Evolutionary conservation across 768 basidiomycete genomes (phyloP).

Genomic region (Boletus sp.): DNA sequence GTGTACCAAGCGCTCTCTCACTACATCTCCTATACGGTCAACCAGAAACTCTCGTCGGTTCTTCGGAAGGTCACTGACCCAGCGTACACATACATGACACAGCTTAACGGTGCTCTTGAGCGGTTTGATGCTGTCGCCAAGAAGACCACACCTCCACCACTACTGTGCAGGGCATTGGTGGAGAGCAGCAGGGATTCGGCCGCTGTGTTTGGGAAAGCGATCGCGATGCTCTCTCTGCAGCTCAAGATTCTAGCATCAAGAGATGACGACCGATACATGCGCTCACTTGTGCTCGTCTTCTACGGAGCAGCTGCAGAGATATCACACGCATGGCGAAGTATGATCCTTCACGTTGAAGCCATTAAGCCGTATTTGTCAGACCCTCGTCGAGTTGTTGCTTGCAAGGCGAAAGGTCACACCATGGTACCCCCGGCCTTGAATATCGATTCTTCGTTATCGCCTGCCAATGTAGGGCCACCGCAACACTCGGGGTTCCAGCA

Average conservation of each 20-base stretch:
- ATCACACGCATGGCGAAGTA: conserved; percentile 76
- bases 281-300: conserved; percentile 82
- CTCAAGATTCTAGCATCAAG: conserved; percentile 69
- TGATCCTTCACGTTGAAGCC: conserved; percentile 67
- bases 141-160: conserved; percentile 62
- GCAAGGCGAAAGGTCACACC: conserved; percentile 29
- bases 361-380: conserved; percentile 64
- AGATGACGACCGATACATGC: conserved; percentile 84
- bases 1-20: conserved; percentile 87
- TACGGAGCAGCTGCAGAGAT: conserved; percentile 91
- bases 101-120: conserved; percentile 85
- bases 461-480: conserved; percentile 28
- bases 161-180: conserved; percentile 73
- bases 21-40: conserved; percentile 78
- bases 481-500: conserved; percentile 21
- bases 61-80: conserved; percentile 85
- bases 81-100: conserved; percentile 75
- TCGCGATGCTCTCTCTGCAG: conserved; percentile 78
- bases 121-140: conserved; percentile 84
- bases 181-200: conserved; percentile 85
- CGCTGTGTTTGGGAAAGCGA: conserved; percentile 82
- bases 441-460: conserved; percentile 27
- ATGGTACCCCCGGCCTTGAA: conserved; percentile 24
- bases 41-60: conserved; percentile 78
- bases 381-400: conserved; percentile 35